These are phyloP conservation scores for Lablab purpureus DNA, from an alignment of 306 rosid genomes.

Conservation along the genomic window DNA sequence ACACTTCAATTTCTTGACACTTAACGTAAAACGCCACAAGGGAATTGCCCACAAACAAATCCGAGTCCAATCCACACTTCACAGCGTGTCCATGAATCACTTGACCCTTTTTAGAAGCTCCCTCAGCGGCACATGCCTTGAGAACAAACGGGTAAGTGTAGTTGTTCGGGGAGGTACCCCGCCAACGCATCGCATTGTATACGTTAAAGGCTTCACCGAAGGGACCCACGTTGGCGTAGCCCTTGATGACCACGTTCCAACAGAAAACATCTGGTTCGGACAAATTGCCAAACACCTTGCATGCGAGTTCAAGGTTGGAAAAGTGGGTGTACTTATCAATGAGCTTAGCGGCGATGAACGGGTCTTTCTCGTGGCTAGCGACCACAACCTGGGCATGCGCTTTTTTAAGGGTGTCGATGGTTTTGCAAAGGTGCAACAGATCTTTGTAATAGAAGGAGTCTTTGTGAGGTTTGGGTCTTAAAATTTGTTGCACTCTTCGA, in stretches of 20 bases:
- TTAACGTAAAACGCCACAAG: conserved; percentile 68
- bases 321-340: conserved; percentile 57
- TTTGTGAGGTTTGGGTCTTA: conserved; percentile 38
- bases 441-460: conserved; percentile 55
- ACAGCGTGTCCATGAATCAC: conserved; percentile 69
- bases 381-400: conserved; percentile 70
- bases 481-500: conserved; percentile 42
- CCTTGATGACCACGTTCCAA: conserved; percentile 77
- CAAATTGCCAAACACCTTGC: conserved; percentile 80
- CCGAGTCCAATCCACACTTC: conserved; percentile 72
- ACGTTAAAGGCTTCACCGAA: conserved; percentile 61
- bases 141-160: conserved; percentile 81
- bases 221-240: conserved; percentile 74
- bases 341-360: conserved; percentile 64
- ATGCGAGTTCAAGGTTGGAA: conserved; percentile 52
- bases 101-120: conserved; percentile 55
- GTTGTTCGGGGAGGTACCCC: conserved; percentile 53
- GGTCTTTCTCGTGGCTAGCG: conserved; percentile 63
- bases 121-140: conserved; percentile 75
- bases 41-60: conserved; percentile 71
- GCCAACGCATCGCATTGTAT: conserved; percentile 56
- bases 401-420: conserved; percentile 45
- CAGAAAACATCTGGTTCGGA: conserved; percentile 70
- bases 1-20: conserved; percentile 56
- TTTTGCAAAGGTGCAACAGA: conserved; percentile 56